These are phyloP conservation scores for Mycena rebaudengoi DNA, from an alignment of 768 basidiomycete species.

Conservation along the genomic window DNA sequence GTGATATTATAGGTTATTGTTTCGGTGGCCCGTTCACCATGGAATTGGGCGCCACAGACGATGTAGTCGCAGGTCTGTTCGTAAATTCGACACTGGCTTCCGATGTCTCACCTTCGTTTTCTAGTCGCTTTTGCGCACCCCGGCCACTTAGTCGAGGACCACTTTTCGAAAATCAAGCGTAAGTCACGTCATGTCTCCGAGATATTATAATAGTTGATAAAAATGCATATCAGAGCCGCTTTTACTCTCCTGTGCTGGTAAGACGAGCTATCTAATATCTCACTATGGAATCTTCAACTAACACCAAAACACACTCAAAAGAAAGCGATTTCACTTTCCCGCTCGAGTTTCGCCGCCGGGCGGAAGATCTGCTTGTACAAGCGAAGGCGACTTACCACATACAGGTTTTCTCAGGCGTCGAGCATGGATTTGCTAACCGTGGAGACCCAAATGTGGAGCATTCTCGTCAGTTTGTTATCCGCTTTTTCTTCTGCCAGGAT, in stretches of 20 bases:
- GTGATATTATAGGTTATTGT: slow-evolving; percentile 60
- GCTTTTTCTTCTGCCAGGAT: neutral
- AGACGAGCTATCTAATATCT: neutral
- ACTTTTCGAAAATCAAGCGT: slow-evolving; percentile 60
- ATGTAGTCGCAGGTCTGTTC: slow-evolving; percentile 55
- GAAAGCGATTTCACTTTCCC: slow-evolving; percentile 68
- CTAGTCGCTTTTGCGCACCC: slow-evolving; percentile 70
- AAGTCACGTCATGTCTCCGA: too few relatives aligned
- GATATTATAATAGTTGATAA: too few relatives aligned
- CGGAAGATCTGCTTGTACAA: slow-evolving; percentile 64
- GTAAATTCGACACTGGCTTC: neutral
- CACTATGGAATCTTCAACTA: too few relatives aligned
- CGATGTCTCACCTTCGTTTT: neutral
- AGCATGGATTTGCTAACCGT: slow-evolving; percentile 59
- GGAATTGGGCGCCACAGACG: slow-evolving; percentile 53
- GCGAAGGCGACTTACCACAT: slow-evolving; percentile 62
- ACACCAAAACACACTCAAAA: slow-evolving; percentile 21
- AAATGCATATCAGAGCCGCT: slow-evolving; percentile 58
- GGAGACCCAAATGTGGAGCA: slow-evolving; percentile 45
- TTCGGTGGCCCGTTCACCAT: slow-evolving; percentile 65
- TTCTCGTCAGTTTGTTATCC: neutral
- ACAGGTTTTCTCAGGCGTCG: slow-evolving; percentile 62
- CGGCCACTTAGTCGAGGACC: slow-evolving; percentile 53
- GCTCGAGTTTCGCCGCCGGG: slow-evolving; percentile 56
- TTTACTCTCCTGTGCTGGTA: slow-evolving; percentile 64